Conservation (phyloP, 1,139 yeast genomes). For the Pneumocystis oryctolagi region DNA sequence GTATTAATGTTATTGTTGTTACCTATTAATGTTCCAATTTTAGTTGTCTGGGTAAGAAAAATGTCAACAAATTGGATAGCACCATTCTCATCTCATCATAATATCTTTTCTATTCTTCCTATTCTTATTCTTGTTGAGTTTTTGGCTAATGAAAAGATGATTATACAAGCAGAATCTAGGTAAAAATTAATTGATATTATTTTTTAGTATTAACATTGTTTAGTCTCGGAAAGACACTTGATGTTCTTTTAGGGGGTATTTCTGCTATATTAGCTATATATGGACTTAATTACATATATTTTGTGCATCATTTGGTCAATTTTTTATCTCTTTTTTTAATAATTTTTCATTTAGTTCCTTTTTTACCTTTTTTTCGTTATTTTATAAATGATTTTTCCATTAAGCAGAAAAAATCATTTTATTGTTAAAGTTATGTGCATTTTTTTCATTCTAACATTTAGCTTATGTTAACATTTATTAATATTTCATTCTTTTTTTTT, state of each 20-base stretch:
- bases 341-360: slow-evolving; percentile 4
- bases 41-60: slow-evolving; percentile 26
- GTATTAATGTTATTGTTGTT: slow-evolving; percentile 22
- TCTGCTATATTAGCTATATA: slow-evolving; percentile 20
- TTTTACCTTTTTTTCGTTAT: neutral
- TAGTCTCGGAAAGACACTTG: slow-evolving; percentile 15
- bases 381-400: neutral
- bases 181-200: slow-evolving; percentile 7
- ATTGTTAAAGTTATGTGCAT: neutral
- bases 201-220: neutral
- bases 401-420: neutral
- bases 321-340: slow-evolving; percentile 18
- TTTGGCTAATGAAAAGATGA: slow-evolving; percentile 19
- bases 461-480: neutral
- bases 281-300: slow-evolving; percentile 25
- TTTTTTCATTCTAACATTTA: neutral
- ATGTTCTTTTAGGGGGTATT: slow-evolving; percentile 18
- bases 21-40: slow-evolving; percentile 23
- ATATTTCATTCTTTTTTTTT: too few relatives aligned
- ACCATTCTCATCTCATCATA: slow-evolving; percentile 22
- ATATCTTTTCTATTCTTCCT: slow-evolving; percentile 23
- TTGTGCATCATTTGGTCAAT: slow-evolving; percentile 24
- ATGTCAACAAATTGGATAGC: slow-evolving; percentile 21
- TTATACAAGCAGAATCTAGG: slow-evolving; percentile 19
- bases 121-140: slow-evolving; percentile 21